Evolutionary conservation across 192 early-diverging fungal genomes (phyloP), one percentile per base, ranked within the genome.

Genomic region (Entomortierella lignicola): DNA sequence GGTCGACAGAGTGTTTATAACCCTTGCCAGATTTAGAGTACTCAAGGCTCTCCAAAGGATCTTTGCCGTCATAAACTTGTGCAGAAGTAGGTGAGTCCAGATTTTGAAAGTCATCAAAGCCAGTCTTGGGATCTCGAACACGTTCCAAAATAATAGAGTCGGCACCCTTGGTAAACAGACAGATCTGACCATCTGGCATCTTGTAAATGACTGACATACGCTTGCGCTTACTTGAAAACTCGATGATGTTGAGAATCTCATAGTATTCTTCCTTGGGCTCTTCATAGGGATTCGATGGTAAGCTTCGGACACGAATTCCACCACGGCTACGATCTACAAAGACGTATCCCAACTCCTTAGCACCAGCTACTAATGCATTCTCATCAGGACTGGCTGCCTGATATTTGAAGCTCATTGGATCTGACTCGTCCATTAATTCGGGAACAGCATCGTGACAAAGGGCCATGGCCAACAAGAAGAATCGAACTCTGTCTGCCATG

Each of bases 121-220:
- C 71, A 11, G 70, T 81, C 23, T 72, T 60, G 26, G 72, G 72
- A 43, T 70, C 66, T 31, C 67, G 67, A 20, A 92, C 81, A 2
- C 92, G 85, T 56, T 90, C 92, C 59, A 94, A 81, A 57, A 97
- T 88, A 25, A 95, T 91, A 8, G 94, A 95, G 77, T 97, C 96
- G 2, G 96, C 96, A 29, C 96, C 96, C 85, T 98, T 97, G 81
- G 91, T 93, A 72, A 94, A 89, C 52, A 98, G 75, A 13, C 90
- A 86, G 55, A 96, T 95, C 25, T 84, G 86, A 11, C 91, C 92
- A 63, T 93, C 89, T 6, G 92, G 88, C 60, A 89, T 87, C 30
- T 89, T 83, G 58, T 92, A 85, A 34, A 98, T 85, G 8, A 94
- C 88, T 0, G 91, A 92, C 96, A 97, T 97, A 37, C 96, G 89